Evolutionary conservation across 2,329 filamentous ascomycete genomes (phyloP), one percentile per base, ranked within the genome.

Genomic region (Neonectria punicea): DNA sequence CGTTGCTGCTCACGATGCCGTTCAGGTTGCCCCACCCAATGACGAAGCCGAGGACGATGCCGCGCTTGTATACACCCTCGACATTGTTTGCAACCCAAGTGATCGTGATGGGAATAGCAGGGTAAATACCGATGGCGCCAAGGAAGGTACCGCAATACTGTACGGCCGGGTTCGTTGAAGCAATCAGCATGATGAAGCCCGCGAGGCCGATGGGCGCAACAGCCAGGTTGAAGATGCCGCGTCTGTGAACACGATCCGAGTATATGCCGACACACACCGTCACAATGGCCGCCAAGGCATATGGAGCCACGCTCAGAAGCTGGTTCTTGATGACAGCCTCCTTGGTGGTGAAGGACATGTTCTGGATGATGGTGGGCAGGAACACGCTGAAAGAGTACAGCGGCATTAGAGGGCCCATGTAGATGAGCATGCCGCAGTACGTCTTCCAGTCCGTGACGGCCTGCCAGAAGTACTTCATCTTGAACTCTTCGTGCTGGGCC

Each of bases 1-100:
- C 93, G 76, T 97, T 97, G 69, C 87, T 90, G 72, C 86, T 89
- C 65, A 97, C 91, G 25, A 97, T 88, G 41, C 94, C 94, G 76
- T 97, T 97, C 47, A 98, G 82, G 75, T 98, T 97, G 34, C 94
- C 94, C 93, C 93, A 97, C 22, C 92, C 94, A 65, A 98, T 97
- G 57, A 97, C 92, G 68, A 97, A 90, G 0, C 94, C 94, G 1
- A 98, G 81, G 0, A 93, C 93, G 18, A 97, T 91, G 41, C 94
- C 94, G 36, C 94, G 89, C 83, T 97, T 97, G 80, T 97, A 97
- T 2, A 95, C 92, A 14, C 94, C 92, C 79, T 97, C 94, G 39
- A 90, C 87, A 67, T 97, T 98, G 81, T 98, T 98, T 53, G 90
- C 89, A 18, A 91, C 84, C 94, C 94, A 98, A 2, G 90, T 90